A percentile compares a stretch with the other conserved stretches of the same genome.
phyloP scores from a whole-genome alignment of 208 protist species.

The Porcisia hertigi region DNA sequence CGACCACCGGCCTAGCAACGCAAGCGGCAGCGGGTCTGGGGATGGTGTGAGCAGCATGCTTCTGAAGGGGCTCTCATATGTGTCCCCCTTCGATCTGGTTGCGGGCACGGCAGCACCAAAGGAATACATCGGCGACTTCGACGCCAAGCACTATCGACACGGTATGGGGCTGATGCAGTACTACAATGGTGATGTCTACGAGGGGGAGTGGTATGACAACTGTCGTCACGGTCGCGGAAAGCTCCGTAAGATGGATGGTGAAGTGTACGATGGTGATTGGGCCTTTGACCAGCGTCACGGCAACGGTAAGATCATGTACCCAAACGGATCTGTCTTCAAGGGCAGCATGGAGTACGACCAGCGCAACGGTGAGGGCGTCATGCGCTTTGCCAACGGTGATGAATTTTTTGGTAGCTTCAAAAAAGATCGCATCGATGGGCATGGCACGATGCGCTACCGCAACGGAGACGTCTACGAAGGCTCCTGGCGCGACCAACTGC shows the following conservation, averaged over 20 bases:
- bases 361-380: conserved; percentile 78
- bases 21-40: conserved; percentile 5
- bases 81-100: conserved; percentile 72
- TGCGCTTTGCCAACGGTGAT: conserved; percentile 84
- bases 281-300: conserved; percentile 68
- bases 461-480: conserved; percentile 88
- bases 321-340: conserved; percentile 73
- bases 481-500: conserved; percentile 80
- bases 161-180: conserved; percentile 71
- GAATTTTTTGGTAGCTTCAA: conserved; percentile 83
- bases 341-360: conserved; percentile 61
- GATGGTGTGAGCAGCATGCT: conserved; percentile 46
- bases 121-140: conserved; percentile 81
- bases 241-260: conserved; percentile 39
- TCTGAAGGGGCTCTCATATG: conserved; percentile 60
- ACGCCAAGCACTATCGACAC: conserved; percentile 57
- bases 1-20: conserved; percentile 18
- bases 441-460: conserved; percentile 75
- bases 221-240: conserved; percentile 63
- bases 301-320: conserved; percentile 63
- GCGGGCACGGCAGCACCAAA: conserved; percentile 37
- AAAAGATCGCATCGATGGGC: conserved; percentile 65
- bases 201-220: conserved; percentile 79
- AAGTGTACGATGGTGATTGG: conserved; percentile 85
- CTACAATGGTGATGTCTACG: conserved; percentile 82